Percentiles rank a stretch among this genome's conserved stretches.
phyloP scores from a whole-genome alignment of 2,329 filamentous ascomycete species.

The Neurospora sp. region DNA sequence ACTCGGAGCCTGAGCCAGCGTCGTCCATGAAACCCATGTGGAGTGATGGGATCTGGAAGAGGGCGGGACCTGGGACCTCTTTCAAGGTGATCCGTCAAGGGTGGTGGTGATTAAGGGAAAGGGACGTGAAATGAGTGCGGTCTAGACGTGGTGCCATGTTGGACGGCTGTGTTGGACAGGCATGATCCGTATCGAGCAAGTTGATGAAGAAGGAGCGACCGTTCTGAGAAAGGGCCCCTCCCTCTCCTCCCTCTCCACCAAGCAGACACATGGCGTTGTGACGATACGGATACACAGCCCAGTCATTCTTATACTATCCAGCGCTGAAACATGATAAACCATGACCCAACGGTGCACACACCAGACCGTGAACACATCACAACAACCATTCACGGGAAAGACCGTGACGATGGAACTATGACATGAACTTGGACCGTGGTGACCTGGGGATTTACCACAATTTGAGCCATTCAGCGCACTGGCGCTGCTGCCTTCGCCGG shows the following conservation, averaged over 20 bases:
- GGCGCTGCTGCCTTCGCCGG: background rate
- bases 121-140: background rate
- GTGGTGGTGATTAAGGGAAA: background rate
- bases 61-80: background rate
- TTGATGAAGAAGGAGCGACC: background rate
- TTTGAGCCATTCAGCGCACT: background rate
- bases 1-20: background rate
- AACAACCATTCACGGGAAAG: background rate
- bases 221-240: background rate
- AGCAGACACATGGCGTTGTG: background rate
- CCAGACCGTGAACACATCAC: background rate
- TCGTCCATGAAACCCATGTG: background rate
- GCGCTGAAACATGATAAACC: background rate
- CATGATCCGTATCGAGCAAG: background rate
- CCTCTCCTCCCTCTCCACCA: background rate
- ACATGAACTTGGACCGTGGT: background rate
- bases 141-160: background rate
- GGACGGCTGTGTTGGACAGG: background rate
- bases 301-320: background rate
- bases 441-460: background rate
- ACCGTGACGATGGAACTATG: background rate
- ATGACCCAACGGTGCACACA: background rate
- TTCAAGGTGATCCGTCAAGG: background rate
- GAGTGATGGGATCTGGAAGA: background rate
- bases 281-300: background rate